Evolutionary conservation across 352 stramenopile species (phyloP).

Genomic region (Globisporangium spinosum): DNA sequence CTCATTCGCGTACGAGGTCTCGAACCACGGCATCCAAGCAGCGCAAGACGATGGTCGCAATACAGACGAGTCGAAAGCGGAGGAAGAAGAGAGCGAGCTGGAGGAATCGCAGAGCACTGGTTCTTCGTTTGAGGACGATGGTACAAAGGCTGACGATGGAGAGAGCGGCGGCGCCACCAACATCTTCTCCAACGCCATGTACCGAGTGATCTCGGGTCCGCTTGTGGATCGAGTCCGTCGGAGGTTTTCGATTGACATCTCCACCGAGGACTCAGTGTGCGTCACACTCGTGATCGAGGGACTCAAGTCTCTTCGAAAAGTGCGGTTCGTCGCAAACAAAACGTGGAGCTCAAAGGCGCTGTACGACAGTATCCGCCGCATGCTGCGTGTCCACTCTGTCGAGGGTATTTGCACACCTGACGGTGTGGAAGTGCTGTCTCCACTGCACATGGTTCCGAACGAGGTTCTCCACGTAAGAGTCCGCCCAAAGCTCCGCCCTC

Average conservation of each 20-base stretch:
- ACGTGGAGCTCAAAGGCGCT: slow-evolving; percentile 51
- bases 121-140: slow-evolving; percentile 40
- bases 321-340: slow-evolving; percentile 78
- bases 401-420: slow-evolving; percentile 54
- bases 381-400: slow-evolving; percentile 64
- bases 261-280: slow-evolving; percentile 66
- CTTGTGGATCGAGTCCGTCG: slow-evolving; percentile 74
- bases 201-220: slow-evolving; percentile 74
- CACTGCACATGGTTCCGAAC: slow-evolving; percentile 65
- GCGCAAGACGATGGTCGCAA: slow-evolving; percentile 57
- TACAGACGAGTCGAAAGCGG: slow-evolving; percentile 33
- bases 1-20: slow-evolving; percentile 83
- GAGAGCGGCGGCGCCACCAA: slow-evolving; percentile 31
- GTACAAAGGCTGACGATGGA: slow-evolving; percentile 25
- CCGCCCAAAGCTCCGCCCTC: slow-evolving; percentile 43
- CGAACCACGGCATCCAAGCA: slow-evolving; percentile 85
- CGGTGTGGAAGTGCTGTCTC: slow-evolving; percentile 62
- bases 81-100: slow-evolving; percentile 46
- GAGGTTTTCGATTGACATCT: slow-evolving; percentile 75
- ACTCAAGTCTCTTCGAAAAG: slow-evolving; percentile 46
- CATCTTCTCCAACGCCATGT: slow-evolving; percentile 83
- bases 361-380: slow-evolving; percentile 62
- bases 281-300: slow-evolving; percentile 69
- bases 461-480: slow-evolving; percentile 71
- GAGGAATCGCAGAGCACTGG: slow-evolving; percentile 42